A percentile compares a stretch with the other conserved stretches of the same genome.
Evolutionary conservation across 768 basidiomycete species (phyloP).

Genomic region (Pulveroboletus sp.): DNA sequence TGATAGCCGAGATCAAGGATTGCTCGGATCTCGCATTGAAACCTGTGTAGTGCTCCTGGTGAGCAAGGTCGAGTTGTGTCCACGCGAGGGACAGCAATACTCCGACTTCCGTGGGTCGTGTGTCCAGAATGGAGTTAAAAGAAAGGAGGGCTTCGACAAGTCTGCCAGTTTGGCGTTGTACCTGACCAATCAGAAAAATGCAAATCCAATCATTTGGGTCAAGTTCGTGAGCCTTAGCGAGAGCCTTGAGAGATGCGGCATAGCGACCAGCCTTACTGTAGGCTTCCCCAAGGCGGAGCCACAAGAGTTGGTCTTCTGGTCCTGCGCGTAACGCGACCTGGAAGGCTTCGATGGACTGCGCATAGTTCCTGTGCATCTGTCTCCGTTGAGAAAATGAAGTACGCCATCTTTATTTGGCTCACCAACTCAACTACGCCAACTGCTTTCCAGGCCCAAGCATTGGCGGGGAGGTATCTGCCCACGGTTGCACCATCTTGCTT

Average conservation of each 20-base stretch:
- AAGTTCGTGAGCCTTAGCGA: slow-evolving; percentile 68
- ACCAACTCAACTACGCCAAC: slow-evolving; percentile 89
- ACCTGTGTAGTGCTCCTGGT: slow-evolving; percentile 58
- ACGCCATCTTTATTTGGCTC: slow-evolving; percentile 27
- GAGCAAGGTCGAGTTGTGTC: slow-evolving; percentile 67
- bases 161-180: slow-evolving; percentile 71
- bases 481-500: slow-evolving; percentile 37
- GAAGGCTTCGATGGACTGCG: slow-evolving; percentile 73
- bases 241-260: slow-evolving; percentile 84
- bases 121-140: slow-evolving; percentile 51
- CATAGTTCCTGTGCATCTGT: slow-evolving; percentile 65
- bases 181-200: slow-evolving; percentile 77
- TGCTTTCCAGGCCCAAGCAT: slow-evolving; percentile 98
- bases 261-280: slow-evolving; percentile 87
- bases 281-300: slow-evolving; percentile 89
- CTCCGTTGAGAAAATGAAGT: background rate
- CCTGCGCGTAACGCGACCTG: slow-evolving; percentile 83
- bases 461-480: slow-evolving; percentile 60
- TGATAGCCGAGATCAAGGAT: slow-evolving; percentile 63
- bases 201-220: slow-evolving; percentile 80
- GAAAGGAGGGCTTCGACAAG: slow-evolving; percentile 69
- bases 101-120: slow-evolving; percentile 64
- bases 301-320: slow-evolving; percentile 71
- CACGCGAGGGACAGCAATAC: slow-evolving; percentile 68
- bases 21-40: slow-evolving; percentile 70